phyloP scores from a whole-genome alignment of 2,329 filamentous ascomycete genomes.

The Penicillium sp. region DNA sequence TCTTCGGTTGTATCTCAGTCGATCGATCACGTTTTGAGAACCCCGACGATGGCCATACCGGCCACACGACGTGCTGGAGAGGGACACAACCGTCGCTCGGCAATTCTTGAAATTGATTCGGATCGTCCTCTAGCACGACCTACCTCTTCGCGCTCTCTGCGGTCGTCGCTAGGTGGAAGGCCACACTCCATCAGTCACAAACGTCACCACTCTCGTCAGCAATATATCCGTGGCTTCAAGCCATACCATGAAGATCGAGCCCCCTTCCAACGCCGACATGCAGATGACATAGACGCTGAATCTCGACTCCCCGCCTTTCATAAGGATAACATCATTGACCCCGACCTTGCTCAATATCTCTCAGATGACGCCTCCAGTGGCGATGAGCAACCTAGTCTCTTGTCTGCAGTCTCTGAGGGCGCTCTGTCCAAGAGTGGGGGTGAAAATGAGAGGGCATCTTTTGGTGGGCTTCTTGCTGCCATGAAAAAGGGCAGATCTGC shows the following conservation, averaged over 20 bases:
- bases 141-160: conserved; percentile 87
- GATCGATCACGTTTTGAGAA: conserved; percentile 45
- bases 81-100: conserved; percentile 77
- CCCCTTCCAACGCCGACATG: conserved; percentile 75
- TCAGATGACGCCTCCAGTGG: conserved; percentile 92
- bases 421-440: conserved; percentile 59
- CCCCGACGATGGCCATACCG: conserved; percentile 64
- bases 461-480: conserved; percentile 69
- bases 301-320: conserved; percentile 85
- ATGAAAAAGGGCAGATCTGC: conserved; percentile 73
- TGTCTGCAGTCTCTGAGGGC: conserved; percentile 67
- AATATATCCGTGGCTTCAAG: conserved; percentile 74
- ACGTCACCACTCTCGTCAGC: conserved; percentile 83
- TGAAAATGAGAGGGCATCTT: conserved; percentile 71
- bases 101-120: conserved; percentile 83
- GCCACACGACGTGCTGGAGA: conserved; percentile 65
- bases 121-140: conserved; percentile 77
- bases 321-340: conserved; percentile 97
- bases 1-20: conserved; percentile 46
- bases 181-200: conserved; percentile 80
- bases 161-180: conserved; percentile 65
- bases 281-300: conserved; percentile 64
- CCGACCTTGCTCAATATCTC: conserved; percentile 90
- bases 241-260: conserved; percentile 72
- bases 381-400: conserved; percentile 85